phyloP scores from a whole-genome alignment of 2,329 filamentous ascomycete genomes.

The Trichoderma cornu-damae region DNA sequence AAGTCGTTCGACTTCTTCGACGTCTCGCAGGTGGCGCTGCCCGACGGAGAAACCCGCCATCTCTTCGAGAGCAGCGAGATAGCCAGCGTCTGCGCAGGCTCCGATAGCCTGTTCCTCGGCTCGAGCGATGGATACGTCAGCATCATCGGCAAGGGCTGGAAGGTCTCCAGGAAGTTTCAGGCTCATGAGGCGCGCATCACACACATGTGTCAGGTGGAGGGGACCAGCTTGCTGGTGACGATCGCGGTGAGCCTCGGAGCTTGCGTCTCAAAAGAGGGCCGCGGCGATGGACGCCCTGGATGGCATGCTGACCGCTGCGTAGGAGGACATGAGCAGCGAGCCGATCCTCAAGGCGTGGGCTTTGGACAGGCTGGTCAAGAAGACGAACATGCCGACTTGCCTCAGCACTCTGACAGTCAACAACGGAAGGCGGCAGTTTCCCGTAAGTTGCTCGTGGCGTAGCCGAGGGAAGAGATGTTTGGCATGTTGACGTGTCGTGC shows the following conservation, averaged over 20 bases:
- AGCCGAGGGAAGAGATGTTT: too few relatives aligned
- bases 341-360: constrained; percentile 97
- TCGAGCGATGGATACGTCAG: constrained; percentile 80
- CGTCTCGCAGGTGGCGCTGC: constrained; percentile 74
- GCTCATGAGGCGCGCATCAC: constrained; percentile 79
- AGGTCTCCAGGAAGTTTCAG: constrained; percentile 77
- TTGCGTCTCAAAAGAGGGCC: neutral
- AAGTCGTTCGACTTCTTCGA: constrained; percentile 99
- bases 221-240: constrained; percentile 80
- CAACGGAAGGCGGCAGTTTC: constrained; percentile 88
- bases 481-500: neutral
- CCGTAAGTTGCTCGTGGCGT: constrained; percentile 49
- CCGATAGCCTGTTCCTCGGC: constrained; percentile 84
- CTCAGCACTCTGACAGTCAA: constrained; percentile 79
- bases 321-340: constrained; percentile 83
- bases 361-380: constrained; percentile 88
- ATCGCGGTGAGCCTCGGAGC: constrained; percentile 50
- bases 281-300: neutral
- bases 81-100: constrained; percentile 77
- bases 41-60: constrained; percentile 70
- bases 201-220: constrained; percentile 87
- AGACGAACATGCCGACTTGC: constrained; percentile 82
- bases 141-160: constrained; percentile 83
- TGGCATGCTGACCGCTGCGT: constrained; percentile 15
- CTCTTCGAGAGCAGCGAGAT: constrained; percentile 80